These are phyloP conservation scores for Diphasiastrum complanatum DNA, from an alignment of 83 land plant species.

Conservation along the genomic window DNA sequence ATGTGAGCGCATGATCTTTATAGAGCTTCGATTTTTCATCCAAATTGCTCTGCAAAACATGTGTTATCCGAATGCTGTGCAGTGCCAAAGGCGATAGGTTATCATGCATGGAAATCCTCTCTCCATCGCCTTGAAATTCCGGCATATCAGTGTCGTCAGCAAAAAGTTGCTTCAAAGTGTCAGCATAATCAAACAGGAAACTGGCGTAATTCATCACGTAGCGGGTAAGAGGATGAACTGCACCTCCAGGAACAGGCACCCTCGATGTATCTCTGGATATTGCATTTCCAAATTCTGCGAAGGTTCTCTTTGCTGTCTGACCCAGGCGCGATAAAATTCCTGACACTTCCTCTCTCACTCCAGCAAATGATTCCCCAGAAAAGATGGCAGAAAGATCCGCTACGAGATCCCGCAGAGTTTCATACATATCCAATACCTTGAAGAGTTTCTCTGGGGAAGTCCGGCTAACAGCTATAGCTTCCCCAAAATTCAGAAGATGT, in stretches of 20 bases:
- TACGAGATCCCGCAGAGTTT: no score
- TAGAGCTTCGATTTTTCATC: neutral
- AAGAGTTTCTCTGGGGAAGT: slow-evolving; percentile 17
- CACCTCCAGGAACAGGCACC: neutral
- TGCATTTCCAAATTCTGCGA: neutral
- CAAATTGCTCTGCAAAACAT: neutral
- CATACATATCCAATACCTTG: slow-evolving; percentile 16
- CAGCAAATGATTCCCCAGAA: no score
- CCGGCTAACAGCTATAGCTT: slow-evolving; percentile 21
- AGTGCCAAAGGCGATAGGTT: neutral
- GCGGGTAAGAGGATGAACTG: slow-evolving; percentile 2
- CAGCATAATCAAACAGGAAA: neutral
- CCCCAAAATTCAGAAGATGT: slow-evolving; percentile 26
- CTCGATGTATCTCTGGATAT: neutral
- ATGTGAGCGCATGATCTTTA: neutral
- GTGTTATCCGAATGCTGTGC: slow-evolving; percentile 3
- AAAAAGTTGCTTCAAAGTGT: neutral
- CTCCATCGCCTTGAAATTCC: neutral
- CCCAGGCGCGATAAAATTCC: no score
- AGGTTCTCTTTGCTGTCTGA: neutral
- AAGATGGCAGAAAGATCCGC: no score
- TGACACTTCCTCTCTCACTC: no score
- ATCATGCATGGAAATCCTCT: neutral
- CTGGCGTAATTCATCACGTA: slow-evolving; percentile 8
- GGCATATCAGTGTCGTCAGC: neutral